These are phyloP conservation scores for Paratinospora sagittata DNA, from an alignment of 164 flowering plant genomes.

Conservation along the genomic window DNA sequence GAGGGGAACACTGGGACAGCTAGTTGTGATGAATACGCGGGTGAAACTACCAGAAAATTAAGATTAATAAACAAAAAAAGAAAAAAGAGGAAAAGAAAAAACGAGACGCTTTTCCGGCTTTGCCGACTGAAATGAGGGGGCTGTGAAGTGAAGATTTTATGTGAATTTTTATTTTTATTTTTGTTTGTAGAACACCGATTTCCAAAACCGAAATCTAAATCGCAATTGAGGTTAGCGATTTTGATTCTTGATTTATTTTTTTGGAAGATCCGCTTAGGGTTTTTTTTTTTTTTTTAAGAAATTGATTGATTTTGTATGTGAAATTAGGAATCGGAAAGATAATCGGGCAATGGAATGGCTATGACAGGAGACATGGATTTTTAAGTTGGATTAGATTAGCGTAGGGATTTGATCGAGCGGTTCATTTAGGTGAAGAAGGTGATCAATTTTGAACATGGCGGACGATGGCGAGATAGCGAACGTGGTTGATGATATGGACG, in stretches of 20 bases:
- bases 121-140: too few species aligned
- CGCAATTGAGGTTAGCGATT: background rate
- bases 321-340: background rate
- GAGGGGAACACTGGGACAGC: background rate
- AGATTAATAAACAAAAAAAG: too few species aligned
- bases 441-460: slow-evolving; percentile 9
- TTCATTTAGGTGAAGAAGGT: background rate
- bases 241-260: background rate
- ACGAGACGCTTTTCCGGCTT: too few species aligned
- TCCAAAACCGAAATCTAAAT: background rate
- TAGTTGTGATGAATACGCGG: background rate
- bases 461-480: slow-evolving; percentile 18
- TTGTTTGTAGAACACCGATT: background rate
- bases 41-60: background rate
- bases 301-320: background rate
- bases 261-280: background rate
- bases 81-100: too few species aligned
- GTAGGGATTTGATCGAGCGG: background rate
- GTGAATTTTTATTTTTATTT: background rate
- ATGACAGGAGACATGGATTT: background rate
- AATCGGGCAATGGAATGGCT: background rate
- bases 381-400: background rate
- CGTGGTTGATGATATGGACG: slow-evolving; percentile 19
- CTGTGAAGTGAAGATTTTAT: too few species aligned
- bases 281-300: background rate